Percentiles rank a stretch among this genome's conserved stretches.
phyloP scores from a whole-genome alignment of 495 filamentous ascomycete species.

The Lasiosphaeria hispida region DNA sequence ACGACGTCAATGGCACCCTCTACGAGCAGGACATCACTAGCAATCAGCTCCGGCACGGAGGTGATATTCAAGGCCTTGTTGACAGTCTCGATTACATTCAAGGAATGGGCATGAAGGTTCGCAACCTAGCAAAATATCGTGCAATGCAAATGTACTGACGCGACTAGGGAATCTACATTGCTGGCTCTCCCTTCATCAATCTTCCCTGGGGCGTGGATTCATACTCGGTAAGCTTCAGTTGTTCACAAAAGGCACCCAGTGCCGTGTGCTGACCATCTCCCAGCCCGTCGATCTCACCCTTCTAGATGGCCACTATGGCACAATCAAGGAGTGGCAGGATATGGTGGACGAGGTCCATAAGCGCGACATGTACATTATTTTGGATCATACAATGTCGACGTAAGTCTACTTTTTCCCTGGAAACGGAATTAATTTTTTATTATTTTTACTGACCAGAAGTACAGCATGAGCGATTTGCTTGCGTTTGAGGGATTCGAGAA shows the following conservation, averaged over 20 bases:
- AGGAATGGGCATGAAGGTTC: slow-evolving; percentile 62
- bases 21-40: slow-evolving; percentile 65
- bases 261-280: neutral
- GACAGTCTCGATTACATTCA: slow-evolving; percentile 71
- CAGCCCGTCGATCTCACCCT: slow-evolving; percentile 26
- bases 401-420: slow-evolving; percentile 12
- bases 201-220: slow-evolving; percentile 52
- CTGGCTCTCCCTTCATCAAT: slow-evolving; percentile 51
- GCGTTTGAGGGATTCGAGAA: slow-evolving; percentile 66
- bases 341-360: slow-evolving; percentile 64
- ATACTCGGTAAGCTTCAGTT: slow-evolving; percentile 37
- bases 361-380: slow-evolving; percentile 70
- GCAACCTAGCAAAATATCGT: neutral
- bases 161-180: slow-evolving; percentile 61
- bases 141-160: neutral
- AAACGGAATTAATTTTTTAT: too few species aligned
- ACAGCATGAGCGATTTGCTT: slow-evolving; percentile 61
- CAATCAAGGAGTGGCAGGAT: slow-evolving; percentile 60
- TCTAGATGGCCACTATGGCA: slow-evolving; percentile 35
- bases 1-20: slow-evolving; percentile 63
- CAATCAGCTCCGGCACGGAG: slow-evolving; percentile 68
- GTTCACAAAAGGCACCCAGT: neutral
- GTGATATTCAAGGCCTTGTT: slow-evolving; percentile 61
- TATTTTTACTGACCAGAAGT: neutral
- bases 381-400: slow-evolving; percentile 70